Evolutionary conservation across 495 filamentous ascomycete species (phyloP).

Genomic region (Neurospora sp.): DNA sequence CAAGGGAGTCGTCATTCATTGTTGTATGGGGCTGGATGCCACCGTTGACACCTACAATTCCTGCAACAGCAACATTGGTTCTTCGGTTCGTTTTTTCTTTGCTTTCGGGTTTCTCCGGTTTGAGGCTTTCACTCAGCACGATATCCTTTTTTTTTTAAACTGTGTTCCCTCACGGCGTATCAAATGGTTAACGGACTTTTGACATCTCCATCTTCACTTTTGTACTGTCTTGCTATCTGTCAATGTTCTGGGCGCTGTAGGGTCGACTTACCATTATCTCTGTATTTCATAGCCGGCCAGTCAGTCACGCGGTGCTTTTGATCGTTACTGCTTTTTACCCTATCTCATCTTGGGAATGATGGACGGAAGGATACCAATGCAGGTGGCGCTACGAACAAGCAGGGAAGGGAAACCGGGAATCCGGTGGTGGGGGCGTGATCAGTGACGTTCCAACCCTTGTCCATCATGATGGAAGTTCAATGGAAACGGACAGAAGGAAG

Average conservation of each 20-base stretch:
- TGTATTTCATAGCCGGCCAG: neutral
- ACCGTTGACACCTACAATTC: neutral
- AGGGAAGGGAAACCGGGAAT: neutral
- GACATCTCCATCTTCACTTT: neutral
- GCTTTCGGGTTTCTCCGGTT: neutral
- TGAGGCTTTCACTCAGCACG: neutral
- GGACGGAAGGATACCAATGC: neutral
- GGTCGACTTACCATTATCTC: neutral
- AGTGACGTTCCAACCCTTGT: neutral
- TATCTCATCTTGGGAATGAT: neutral
- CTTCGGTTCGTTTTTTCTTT: neutral
- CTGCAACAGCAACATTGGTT: neutral
- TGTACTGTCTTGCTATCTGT: neutral
- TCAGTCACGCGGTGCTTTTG: neutral
- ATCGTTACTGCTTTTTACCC: neutral
- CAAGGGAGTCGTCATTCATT: constrained; percentile 4
- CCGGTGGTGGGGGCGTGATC: neutral
- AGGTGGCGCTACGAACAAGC: neutral
- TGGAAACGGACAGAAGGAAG: neutral
- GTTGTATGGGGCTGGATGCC: neutral
- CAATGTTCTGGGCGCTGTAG: neutral
- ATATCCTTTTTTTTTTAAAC: neutral
- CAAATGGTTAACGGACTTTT: neutral
- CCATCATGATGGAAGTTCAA: neutral
- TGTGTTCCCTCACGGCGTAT: neutral